A percentile compares a stretch with the other conserved stretches of the same genome.
phyloP scores from a whole-genome alignment of 352 stramenopile species.

The Phytophthora pinifolia region DNA sequence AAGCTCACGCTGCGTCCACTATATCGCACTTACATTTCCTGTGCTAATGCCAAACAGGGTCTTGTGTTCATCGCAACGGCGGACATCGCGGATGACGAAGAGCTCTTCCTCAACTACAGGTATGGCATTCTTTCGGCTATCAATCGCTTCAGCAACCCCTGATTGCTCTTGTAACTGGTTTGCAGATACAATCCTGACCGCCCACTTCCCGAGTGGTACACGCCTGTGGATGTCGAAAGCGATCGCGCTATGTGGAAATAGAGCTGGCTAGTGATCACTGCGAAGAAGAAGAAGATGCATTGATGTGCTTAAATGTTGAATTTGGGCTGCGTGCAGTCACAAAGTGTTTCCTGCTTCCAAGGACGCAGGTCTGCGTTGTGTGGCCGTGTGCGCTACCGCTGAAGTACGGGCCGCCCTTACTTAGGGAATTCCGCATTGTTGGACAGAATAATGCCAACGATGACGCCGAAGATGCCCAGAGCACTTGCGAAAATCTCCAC shows the following conservation, averaged over 20 bases:
- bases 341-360: constrained; percentile 3
- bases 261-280: constrained; percentile 1
- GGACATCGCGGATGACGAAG: constrained; percentile 78
- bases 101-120: constrained; percentile 88
- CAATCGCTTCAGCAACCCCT: not conserved
- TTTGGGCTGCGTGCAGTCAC: constrained; percentile 16
- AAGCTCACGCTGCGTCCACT: too few relatives aligned
- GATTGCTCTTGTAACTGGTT: constrained; percentile 2
- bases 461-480: constrained; percentile 98
- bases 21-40: too few relatives aligned
- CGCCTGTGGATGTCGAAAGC: constrained; percentile 72
- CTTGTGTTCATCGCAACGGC: constrained; percentile 74
- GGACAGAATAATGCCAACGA: constrained; percentile 98
- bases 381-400: constrained; percentile 7
- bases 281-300: constrained; percentile 32
- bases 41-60: constrained; percentile 31
- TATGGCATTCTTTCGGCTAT: constrained; percentile 13
- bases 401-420: constrained; percentile 31
- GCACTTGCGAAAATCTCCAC: constrained; percentile 99
- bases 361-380: not conserved
- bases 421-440: constrained; percentile 96
- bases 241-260: constrained; percentile 88
- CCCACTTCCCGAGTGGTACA: constrained; percentile 79
- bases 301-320: constrained; percentile 35
- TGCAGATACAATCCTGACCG: constrained; percentile 79